Percentiles rank a stretch among this genome's conserved stretches.
These are phyloP conservation scores for Ramaria sp. DNA, from an alignment of 768 basidiomycete species.

Conservation along the genomic window DNA sequence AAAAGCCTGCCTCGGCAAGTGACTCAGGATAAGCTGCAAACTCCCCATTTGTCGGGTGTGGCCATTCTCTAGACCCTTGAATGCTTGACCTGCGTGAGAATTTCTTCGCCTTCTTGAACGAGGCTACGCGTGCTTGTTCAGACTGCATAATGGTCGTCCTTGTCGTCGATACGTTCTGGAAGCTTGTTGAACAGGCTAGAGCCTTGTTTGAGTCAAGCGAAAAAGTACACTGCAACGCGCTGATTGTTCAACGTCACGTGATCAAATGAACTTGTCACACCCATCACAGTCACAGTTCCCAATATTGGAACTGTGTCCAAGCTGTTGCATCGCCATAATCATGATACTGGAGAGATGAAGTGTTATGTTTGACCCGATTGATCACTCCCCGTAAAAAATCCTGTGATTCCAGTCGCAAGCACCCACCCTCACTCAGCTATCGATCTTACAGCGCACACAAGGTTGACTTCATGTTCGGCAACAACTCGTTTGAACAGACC, in stretches of 20 bases:
- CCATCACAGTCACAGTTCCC: not conserved
- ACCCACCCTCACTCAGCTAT: too few relatives aligned
- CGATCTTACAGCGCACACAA: too few relatives aligned
- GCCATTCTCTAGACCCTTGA: slow-evolving; percentile 37
- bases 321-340: too few relatives aligned
- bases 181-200: not conserved
- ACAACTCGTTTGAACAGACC: too few relatives aligned
- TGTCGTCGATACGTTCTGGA: not conserved
- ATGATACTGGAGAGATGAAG: too few relatives aligned
- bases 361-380: too few relatives aligned
- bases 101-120: slow-evolving; percentile 9
- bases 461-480: too few relatives aligned
- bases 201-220: not conserved
- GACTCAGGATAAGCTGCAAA: slow-evolving; percentile 61
- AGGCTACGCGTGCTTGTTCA: slow-evolving; percentile 6
- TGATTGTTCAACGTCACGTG: slow-evolving; percentile 1
- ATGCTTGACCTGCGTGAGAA: slow-evolving; percentile 8
- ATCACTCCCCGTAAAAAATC: too few relatives aligned
- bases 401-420: too few relatives aligned
- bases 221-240: not conserved
- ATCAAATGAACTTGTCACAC: not conserved
- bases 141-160: not conserved
- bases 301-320: too few relatives aligned
- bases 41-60: slow-evolving; percentile 39
- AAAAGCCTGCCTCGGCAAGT: slow-evolving; percentile 88